Conservation (phyloP, 2,329 filamentous ascomycete genomes). For the Periconia sp. region DNA sequence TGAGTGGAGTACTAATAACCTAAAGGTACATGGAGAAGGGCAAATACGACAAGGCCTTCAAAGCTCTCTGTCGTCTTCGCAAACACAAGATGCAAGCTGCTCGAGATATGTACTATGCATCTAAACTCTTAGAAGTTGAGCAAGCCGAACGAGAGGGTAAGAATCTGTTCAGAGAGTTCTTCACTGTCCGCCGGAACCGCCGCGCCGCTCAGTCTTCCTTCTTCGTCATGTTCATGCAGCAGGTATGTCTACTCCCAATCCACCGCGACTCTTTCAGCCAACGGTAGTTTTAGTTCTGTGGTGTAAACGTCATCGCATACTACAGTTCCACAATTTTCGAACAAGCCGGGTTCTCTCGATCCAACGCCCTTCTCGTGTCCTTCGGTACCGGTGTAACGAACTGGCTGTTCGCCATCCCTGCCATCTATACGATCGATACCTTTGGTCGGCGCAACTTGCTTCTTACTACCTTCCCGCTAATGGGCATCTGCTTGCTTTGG, state of each 20-base stretch:
- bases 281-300: too few species aligned
- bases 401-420: conserved; percentile 54
- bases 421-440: conserved; percentile 53
- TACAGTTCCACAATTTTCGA: conserved; percentile 37
- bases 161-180: conserved; percentile 40
- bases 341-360: conserved; percentile 41
- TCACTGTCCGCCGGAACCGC: conserved; percentile 39
- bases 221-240: conserved; percentile 47
- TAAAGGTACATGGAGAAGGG: conserved; percentile 41
- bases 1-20: background rate
- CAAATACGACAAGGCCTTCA: conserved; percentile 40
- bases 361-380: conserved; percentile 47
- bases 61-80: conserved; percentile 58
- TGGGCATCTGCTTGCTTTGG: conserved; percentile 48
- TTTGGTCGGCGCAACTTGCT: conserved; percentile 52
- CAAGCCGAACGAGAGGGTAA: conserved; percentile 40
- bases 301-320: conserved; percentile 37
- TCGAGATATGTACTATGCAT: conserved; percentile 61
- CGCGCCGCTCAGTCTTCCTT: conserved; percentile 40
- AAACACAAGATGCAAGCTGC: conserved; percentile 60
- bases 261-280: too few species aligned
- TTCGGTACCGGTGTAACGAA: conserved; percentile 55
- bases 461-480: conserved; percentile 55
- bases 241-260: too few species aligned
- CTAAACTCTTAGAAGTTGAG: conserved; percentile 44